phyloP scores from a whole-genome alignment of 805 yeast species.

The Millerago galiae region DNA sequence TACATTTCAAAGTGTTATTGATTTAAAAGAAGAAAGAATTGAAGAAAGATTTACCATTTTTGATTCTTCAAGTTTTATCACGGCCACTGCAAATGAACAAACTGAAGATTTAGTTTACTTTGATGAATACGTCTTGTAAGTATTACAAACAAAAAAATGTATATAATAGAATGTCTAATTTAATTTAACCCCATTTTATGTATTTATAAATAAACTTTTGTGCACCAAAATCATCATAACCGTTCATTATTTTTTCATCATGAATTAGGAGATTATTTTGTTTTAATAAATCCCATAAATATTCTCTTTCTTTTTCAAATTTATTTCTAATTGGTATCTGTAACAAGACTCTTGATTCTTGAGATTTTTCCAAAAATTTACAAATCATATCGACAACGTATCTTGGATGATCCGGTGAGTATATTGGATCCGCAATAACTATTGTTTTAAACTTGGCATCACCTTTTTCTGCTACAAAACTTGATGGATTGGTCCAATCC shows the following conservation, averaged over 20 bases:
- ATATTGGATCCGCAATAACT: conserved; percentile 82
- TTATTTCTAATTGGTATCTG: conserved; percentile 71
- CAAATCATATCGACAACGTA: conserved; percentile 60
- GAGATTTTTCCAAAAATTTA: conserved; percentile 32
- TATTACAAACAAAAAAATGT: background rate
- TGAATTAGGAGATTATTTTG: conserved; percentile 25
- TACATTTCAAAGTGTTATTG: conserved; percentile 76
- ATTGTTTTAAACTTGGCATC: conserved; percentile 45
- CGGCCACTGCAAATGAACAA: conserved; percentile 29
- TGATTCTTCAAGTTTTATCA: conserved; percentile 34
- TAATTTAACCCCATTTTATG: conserved; percentile 17
- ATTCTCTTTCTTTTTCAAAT: conserved; percentile 58
- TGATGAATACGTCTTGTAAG: conserved; percentile 40
- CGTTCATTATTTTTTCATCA: conserved; percentile 36
- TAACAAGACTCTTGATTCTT: conserved; percentile 45
- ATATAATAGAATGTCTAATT: too few relatives aligned
- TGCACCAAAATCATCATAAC: conserved; percentile 82
- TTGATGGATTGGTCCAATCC: conserved; percentile 72
- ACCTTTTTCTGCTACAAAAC: conserved; percentile 27
- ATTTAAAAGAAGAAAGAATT: conserved; percentile 38
- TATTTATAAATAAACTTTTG: conserved; percentile 45
- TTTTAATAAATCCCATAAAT: conserved; percentile 50
- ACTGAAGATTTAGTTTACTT: conserved; percentile 35
- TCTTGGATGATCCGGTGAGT: conserved; percentile 73
- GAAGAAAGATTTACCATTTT: conserved; percentile 33